phyloP scores from a whole-genome alignment of 495 filamentous ascomycete species.

The Daldinia concentrica region DNA sequence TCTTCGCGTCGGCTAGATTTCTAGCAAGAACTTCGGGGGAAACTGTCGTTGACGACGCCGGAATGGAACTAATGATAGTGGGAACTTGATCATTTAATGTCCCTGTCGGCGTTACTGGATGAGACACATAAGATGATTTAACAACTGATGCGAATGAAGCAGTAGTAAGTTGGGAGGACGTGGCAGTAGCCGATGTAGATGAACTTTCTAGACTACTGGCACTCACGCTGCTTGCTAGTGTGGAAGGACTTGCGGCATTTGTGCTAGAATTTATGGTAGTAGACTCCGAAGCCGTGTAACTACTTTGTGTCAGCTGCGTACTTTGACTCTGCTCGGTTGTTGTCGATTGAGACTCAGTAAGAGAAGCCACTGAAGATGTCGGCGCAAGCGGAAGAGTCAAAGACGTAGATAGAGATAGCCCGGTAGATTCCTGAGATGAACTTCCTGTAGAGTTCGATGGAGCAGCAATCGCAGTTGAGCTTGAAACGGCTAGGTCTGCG shows the following conservation, averaged over 20 bases:
- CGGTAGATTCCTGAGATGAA: neutral
- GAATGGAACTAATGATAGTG: constrained; percentile 49
- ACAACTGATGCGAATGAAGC: constrained; percentile 24
- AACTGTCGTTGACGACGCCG: constrained; percentile 48
- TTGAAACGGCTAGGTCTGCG: constrained; percentile 1
- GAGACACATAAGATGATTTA: constrained; percentile 37
- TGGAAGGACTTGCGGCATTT: constrained; percentile 3
- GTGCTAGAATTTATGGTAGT: neutral
- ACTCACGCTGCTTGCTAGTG: neutral
- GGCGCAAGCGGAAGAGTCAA: constrained; percentile 22
- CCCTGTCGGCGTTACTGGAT: constrained; percentile 44
- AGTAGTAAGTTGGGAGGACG: constrained; percentile 2
- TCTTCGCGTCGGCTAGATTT: constrained; percentile 51
- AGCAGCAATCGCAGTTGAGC: neutral
- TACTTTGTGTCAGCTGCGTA: constrained; percentile 2
- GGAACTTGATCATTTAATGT: constrained; percentile 47
- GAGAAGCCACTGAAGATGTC: constrained; percentile 10
- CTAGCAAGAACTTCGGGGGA: constrained; percentile 45
- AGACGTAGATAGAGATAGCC: constrained; percentile 14
- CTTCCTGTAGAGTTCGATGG: constrained; percentile 2
- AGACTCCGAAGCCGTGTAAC: neutral
- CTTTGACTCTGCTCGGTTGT: neutral
- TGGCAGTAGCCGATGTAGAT: neutral
- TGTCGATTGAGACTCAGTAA: constrained; percentile 4
- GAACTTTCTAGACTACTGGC: constrained; percentile 6